Evolutionary conservation across 495 filamentous ascomycete genomes (phyloP), one percentile per base, ranked within the genome.

Genomic region (Tirmania nivea): DNA sequence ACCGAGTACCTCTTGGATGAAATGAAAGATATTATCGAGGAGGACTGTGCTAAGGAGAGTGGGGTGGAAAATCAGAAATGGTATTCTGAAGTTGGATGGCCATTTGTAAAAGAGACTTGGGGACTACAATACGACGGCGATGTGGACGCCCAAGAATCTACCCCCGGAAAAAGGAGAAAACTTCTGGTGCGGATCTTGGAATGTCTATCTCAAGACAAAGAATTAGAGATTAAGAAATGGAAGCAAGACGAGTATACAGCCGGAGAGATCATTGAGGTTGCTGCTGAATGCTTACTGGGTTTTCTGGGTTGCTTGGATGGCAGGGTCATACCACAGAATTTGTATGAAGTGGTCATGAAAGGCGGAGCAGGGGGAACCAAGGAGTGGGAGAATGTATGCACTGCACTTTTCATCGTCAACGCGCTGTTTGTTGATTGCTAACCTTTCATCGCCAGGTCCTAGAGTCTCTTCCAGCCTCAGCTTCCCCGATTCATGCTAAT

Each of bases 1-100:
- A 95, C 86, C 10, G 83, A 92, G 59, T 76, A 79, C 55, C 39
- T 65, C 2, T 73, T 94, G 58, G 86, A 89, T 58, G 73, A 73
- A 49, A 69, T 94, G 47, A 73, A 73, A 3, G 82, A 88, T 55
- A 75, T 85, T 10, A 78, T 75, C 4, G 64, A 86, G 25, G 89
- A 87, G 6, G 89, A 94, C 81, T 56, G 62, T 61, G 25, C 63
- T 74, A 0, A 66, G 88, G n/a, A 11, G 63, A 66, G 8, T 65
- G 66, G 14, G 65, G 73, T 19, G 68, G 66, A 8, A 59, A 61
- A 14, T 45, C 39, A 10, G 74, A 78, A 54, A 60, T 79, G 12
- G 66, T 56, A 60, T 59, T 57, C 52, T n/a, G 54, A 60, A 37
- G 48, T 47, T n/a, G 61, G 61, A 35, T 63, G 61, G 61, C 61